These are phyloP conservation scores for Termitomyces heimii DNA, from an alignment of 768 basidiomycete genomes.

Conservation along the genomic window DNA sequence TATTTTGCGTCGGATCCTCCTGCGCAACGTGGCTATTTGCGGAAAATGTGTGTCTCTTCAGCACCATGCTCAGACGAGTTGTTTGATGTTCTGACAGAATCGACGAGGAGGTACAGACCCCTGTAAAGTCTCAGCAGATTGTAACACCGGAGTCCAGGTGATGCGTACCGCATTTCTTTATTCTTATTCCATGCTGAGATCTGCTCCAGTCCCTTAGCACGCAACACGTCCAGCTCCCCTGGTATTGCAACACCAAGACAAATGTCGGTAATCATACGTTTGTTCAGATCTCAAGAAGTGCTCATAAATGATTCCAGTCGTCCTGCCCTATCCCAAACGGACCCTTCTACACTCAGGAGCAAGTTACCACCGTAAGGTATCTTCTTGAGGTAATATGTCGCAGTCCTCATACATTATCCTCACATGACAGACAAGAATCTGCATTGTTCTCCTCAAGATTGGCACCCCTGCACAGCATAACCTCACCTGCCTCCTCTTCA, in stretches of 20 bases:
- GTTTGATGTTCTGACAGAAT: constrained; percentile 10
- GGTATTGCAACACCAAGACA: constrained; percentile 24
- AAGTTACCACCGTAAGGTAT: constrained; percentile 14
- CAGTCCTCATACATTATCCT: not conserved
- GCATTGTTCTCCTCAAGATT: constrained; percentile 9
- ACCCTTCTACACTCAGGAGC: constrained; percentile 22
- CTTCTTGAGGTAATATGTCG: not conserved
- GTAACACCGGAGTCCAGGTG: constrained; percentile 45
- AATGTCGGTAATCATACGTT: constrained; percentile 10
- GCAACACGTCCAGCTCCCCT: constrained; percentile 17
- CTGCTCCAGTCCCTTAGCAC: constrained; percentile 13
- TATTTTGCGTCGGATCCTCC: constrained; percentile 5
- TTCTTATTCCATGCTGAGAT: constrained; percentile 1
- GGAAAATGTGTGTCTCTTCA: constrained; percentile 9
- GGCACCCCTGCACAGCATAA: constrained; percentile 21
- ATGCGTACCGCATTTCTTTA: not conserved
- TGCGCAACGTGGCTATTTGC: constrained; percentile 10
- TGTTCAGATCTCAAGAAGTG: not conserved
- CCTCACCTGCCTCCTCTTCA: constrained; percentile 23
- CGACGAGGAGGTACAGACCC: constrained; percentile 15
- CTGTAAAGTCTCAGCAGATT: constrained; percentile 26
- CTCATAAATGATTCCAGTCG: constrained; percentile 3
- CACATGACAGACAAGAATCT: constrained; percentile 17
- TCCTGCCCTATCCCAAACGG: constrained; percentile 7
- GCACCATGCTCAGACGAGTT: not conserved